Percentiles rank a stretch among this genome's conserved stretches.
Conservation (phyloP, 345 rosid genomes). For the Eucalyptus pauciflora region DNA sequence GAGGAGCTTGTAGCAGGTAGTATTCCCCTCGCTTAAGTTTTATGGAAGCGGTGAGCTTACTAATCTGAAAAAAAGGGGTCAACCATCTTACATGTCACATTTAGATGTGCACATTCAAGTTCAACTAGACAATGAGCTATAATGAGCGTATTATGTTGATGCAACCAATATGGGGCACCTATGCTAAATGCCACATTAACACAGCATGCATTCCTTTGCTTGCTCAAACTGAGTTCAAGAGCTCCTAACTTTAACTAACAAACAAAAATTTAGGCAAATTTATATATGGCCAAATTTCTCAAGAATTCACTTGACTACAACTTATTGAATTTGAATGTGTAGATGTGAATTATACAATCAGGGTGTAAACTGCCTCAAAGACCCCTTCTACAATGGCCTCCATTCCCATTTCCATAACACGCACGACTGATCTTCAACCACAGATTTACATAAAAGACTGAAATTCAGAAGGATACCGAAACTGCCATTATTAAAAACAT, state of each 20-base stretch:
- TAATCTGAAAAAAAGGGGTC: background rate
- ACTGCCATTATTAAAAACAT: conserved; percentile 7
- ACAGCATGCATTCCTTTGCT: background rate
- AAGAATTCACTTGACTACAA: background rate
- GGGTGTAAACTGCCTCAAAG: background rate
- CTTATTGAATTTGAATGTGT: background rate
- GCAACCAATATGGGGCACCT: background rate
- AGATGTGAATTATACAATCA: background rate
- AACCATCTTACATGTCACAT: background rate
- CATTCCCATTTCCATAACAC: background rate
- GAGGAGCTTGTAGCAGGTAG: background rate
- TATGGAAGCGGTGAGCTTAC: background rate
- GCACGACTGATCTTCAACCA: background rate
- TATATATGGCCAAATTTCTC: background rate
- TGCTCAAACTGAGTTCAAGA: background rate
- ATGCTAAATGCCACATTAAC: background rate
- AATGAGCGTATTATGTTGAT: background rate
- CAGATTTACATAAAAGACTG: background rate
- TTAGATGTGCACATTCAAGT: background rate
- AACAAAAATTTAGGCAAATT: background rate
- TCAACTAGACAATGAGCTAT: background rate
- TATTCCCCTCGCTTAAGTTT: background rate
- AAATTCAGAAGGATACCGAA: background rate
- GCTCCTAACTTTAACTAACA: background rate
- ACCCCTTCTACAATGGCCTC: background rate